Percentiles rank a stretch among this genome's conserved stretches.
These are phyloP conservation scores for Colletotrichum gloeosporioides DNA, from an alignment of 2,329 filamentous ascomycete species.

Conservation along the genomic window DNA sequence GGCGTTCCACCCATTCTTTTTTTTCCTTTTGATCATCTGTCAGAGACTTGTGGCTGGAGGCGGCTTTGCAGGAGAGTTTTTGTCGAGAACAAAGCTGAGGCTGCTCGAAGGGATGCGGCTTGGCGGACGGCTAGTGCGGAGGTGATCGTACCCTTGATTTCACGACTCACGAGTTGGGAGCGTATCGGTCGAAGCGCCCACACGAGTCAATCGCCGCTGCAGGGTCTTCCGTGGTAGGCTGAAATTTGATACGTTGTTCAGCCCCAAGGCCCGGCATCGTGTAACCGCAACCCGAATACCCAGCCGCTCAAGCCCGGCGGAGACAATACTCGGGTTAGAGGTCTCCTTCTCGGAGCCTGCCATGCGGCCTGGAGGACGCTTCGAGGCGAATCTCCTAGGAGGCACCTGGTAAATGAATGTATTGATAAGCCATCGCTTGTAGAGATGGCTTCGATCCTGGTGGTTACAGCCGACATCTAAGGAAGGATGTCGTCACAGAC, in stretches of 20 bases:
- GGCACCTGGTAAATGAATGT: background rate
- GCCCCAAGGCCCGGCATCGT: background rate
- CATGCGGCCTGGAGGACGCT: background rate
- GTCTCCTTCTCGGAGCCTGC: background rate
- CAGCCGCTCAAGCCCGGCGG: background rate
- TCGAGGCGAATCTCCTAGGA: background rate
- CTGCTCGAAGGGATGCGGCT: background rate
- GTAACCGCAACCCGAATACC: background rate
- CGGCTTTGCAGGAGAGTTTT: background rate
- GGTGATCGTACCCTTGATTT: background rate
- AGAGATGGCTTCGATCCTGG: background rate
- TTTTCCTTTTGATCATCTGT: background rate
- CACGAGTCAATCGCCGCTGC: slow-evolving; percentile 10
- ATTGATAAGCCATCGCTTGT: background rate
- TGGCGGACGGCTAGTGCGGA: slow-evolving; percentile 11
- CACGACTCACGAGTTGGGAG: slow-evolving; percentile 1
- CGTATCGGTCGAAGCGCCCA: background rate
- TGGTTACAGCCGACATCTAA: background rate
- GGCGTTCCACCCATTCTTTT: background rate
- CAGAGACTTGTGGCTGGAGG: slow-evolving; percentile 2
- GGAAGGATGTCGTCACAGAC: background rate
- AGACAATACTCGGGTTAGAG: background rate
- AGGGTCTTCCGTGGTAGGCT: slow-evolving; percentile 8
- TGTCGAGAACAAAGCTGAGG: slow-evolving; percentile 5
- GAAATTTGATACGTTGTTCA: background rate